Percentiles rank a stretch among this genome's conserved stretches.
Conservation (phyloP, 78 protist genomes). For the Protostelium mycophagum region DNA sequence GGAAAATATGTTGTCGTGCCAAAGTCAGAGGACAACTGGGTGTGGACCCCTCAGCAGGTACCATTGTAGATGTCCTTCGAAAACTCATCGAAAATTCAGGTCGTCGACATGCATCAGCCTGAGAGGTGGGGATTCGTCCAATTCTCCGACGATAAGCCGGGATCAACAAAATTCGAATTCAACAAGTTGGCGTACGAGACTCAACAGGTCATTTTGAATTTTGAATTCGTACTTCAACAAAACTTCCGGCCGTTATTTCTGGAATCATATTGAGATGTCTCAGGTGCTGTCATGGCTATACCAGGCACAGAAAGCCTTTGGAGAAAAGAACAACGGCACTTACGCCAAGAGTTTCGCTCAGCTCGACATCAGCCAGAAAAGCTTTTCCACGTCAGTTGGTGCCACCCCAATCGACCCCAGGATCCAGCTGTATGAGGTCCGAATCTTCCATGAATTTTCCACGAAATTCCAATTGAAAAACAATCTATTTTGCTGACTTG, state of each 20-base stretch:
- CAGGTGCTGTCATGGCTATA: neutral
- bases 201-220: neutral
- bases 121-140: neutral
- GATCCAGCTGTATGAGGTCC: neutral
- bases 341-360: neutral
- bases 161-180: neutral
- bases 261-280: neutral
- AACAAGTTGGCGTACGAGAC: neutral
- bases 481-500: neutral
- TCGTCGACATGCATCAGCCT: neutral
- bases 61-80: neutral
- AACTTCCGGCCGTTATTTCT: neutral
- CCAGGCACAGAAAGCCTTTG: neutral
- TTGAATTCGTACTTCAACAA: neutral
- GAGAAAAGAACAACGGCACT: neutral
- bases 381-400: neutral
- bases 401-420: neutral
- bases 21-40: constrained; percentile 32
- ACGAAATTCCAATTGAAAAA: too few species aligned
- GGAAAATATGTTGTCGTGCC: neutral
- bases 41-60: constrained; percentile 11
- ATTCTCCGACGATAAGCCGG: neutral
- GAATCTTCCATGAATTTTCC: too few species aligned
- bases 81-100: neutral
- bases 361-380: neutral